phyloP scores from a whole-genome alignment of 352 stramenopile species.

The Phytophthora foliorum region DNA sequence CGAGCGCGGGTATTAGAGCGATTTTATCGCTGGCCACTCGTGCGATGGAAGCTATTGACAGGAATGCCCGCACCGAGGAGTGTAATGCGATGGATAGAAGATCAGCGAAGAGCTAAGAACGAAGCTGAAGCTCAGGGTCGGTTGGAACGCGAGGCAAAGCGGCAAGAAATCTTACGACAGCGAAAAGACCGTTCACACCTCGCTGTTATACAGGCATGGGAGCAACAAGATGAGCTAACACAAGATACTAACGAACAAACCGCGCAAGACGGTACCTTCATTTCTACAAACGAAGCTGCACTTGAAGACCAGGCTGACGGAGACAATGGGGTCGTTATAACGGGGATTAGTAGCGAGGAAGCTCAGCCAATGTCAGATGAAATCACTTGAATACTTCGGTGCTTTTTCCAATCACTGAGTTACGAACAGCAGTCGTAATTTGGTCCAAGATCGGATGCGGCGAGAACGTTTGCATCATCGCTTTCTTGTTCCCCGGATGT shows the following conservation, averaged over 20 bases:
- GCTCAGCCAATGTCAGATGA: conserved; percentile 7
- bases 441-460: conserved; percentile 53
- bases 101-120: conserved; percentile 20
- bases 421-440: conserved; percentile 56
- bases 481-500: conserved; percentile 41
- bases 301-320: conserved; percentile 1
- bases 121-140: conserved; percentile 30
- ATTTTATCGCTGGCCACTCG: conserved; percentile 63
- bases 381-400: conserved; percentile 62
- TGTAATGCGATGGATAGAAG: conserved; percentile 39
- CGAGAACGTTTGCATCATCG: conserved; percentile 41
- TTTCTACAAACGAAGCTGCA: conserved; percentile 15
- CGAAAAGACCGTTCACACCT: conserved; percentile 37
- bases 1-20: conserved; percentile 49
- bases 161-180: conserved; percentile 35
- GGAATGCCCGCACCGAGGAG: conserved; percentile 44
- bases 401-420: conserved; percentile 63
- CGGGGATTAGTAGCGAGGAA: not conserved
- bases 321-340: conserved; percentile 16
- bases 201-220: conserved; percentile 45
- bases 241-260: conserved; percentile 13
- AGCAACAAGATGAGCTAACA: conserved; percentile 23
- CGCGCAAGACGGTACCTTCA: conserved; percentile 5
- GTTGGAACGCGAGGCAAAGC: conserved; percentile 39
- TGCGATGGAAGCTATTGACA: conserved; percentile 70